Percentiles rank a stretch among this genome's conserved stretches.
Evolutionary conservation across 495 filamentous ascomycete genomes (phyloP).

Genomic region (Bacidia gigantensis): DNA sequence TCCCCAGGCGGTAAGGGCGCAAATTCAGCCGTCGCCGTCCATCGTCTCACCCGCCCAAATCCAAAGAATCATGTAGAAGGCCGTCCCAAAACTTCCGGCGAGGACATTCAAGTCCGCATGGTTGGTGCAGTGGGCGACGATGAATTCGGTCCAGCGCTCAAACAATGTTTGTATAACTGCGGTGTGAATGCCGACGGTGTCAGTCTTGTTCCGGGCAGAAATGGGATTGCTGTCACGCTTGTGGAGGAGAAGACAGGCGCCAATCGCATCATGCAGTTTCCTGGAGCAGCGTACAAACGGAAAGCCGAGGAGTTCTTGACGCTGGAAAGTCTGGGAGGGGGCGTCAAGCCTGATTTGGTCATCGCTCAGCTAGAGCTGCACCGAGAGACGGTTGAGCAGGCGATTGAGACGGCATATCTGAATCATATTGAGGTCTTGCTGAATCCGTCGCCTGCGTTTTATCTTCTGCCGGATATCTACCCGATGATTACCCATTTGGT

Average conservation of each 20-base stretch:
- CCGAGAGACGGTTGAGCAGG: constrained; percentile 39
- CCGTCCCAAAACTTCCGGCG: background rate
- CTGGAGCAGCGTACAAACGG: constrained; percentile 55
- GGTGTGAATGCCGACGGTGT: constrained; percentile 49
- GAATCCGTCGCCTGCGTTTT: constrained; percentile 77
- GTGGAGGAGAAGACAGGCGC: constrained; percentile 66
- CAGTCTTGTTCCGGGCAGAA: constrained; percentile 32
- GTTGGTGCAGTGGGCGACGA: constrained; percentile 59
- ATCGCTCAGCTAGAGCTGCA: constrained; percentile 88
- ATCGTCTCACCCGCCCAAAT: constrained; percentile 39
- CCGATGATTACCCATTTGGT: constrained; percentile 59
- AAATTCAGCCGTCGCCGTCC: constrained; percentile 76
- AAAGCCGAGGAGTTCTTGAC: constrained; percentile 23
- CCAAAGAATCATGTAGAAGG: too few relatives aligned
- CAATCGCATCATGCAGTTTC: constrained; percentile 69
- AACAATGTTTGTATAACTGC: constrained; percentile 30
- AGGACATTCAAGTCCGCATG: constrained; percentile 53
- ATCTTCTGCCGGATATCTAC: constrained; percentile 39
- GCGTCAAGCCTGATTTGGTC: constrained; percentile 44
- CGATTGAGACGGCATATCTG: constrained; percentile 17
- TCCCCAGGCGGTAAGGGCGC: constrained; percentile 84
- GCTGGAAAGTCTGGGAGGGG: constrained; percentile 14
- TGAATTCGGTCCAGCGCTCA: background rate
- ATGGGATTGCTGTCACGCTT: constrained; percentile 66
- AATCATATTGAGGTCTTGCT: constrained; percentile 39